Conservation (phyloP, 139 green algal genomes). For the Medakamo hakoo region DNA sequence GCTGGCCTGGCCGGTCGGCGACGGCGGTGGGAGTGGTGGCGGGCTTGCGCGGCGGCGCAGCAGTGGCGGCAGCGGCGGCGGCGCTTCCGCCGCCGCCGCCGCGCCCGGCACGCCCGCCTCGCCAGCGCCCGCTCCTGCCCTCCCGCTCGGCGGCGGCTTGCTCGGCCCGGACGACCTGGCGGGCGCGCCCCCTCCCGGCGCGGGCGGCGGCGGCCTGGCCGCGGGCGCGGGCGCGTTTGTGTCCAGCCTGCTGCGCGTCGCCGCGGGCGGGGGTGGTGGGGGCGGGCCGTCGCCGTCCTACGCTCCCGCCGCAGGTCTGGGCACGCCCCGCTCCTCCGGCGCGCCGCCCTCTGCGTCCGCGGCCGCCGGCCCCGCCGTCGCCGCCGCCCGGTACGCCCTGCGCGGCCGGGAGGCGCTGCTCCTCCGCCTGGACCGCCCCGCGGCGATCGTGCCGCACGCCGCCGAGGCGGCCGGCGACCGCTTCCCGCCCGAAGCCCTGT, state of each 20-base stretch:
- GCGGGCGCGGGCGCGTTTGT: constrained; percentile 6
- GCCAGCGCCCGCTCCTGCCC: too few relatives aligned
- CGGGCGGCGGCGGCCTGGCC: neutral
- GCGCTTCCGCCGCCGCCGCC: neutral
- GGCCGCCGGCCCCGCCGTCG: neutral
- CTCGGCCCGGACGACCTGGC: too few relatives aligned
- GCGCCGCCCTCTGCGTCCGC: neutral
- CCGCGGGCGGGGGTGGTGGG: neutral
- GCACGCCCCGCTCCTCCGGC: too few relatives aligned
- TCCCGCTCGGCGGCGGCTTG: too few relatives aligned
- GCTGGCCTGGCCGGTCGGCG: constrained; percentile 19
- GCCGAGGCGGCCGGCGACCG: constrained; percentile 45
- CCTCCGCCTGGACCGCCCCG: constrained; percentile 46
- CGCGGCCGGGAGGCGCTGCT: constrained; percentile 47
- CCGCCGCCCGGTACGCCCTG: constrained; percentile 40
- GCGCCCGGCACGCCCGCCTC: neutral
- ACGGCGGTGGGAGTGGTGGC: constrained; percentile 6
- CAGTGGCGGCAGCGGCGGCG: constrained; percentile 2
- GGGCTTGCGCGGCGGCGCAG: constrained; percentile 14
- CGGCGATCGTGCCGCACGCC: constrained; percentile 76
- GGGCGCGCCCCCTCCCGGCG: too few relatives aligned
- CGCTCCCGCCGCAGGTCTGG: too few relatives aligned
- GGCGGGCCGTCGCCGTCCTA: too few relatives aligned
- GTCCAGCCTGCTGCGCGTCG: constrained; percentile 6
- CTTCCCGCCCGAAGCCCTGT: constrained; percentile 77